Percentiles rank a stretch among this genome's conserved stretches.
These are phyloP conservation scores for Apophysomyces sp. DNA, from an alignment of 371 early-diverging fungal species.

Conservation along the genomic window DNA sequence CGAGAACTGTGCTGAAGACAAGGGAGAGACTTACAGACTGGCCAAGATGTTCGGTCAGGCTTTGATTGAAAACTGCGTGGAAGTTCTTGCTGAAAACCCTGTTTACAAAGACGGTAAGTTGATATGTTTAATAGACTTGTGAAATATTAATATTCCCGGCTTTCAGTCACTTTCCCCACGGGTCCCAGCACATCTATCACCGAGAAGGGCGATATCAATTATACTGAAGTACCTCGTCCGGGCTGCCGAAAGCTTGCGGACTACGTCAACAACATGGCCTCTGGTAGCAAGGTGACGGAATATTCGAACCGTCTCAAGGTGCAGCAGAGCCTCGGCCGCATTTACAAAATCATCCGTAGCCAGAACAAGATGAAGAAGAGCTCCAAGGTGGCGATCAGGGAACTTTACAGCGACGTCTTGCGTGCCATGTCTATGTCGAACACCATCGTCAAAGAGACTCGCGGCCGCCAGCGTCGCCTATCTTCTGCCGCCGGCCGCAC, in stretches of 20 bases:
- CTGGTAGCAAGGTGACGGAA: slow-evolving; percentile 68
- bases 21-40: slow-evolving; percentile 81
- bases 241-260: slow-evolving; percentile 67
- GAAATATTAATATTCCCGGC: not conserved
- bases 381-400: slow-evolving; percentile 69
- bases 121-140: not conserved
- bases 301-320: slow-evolving; percentile 74
- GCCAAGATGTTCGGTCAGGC: slow-evolving; percentile 81
- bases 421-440: slow-evolving; percentile 75
- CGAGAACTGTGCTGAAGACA: slow-evolving; percentile 68
- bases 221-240: slow-evolving; percentile 75
- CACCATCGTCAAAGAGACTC: slow-evolving; percentile 62
- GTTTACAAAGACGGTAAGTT: slow-evolving; percentile 84
- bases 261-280: slow-evolving; percentile 73
- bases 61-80: slow-evolving; percentile 87
- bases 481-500: slow-evolving; percentile 45
- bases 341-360: slow-evolving; percentile 77
- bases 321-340: slow-evolving; percentile 74
- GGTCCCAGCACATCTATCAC: slow-evolving; percentile 79
- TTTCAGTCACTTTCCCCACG: slow-evolving; percentile 68
- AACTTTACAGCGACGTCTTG: slow-evolving; percentile 72
- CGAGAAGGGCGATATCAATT: slow-evolving; percentile 81
- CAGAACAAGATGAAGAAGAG: slow-evolving; percentile 76
- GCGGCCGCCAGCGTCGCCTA: slow-evolving; percentile 47
- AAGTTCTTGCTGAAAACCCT: slow-evolving; percentile 73